Evolutionary conservation across 1,284 basidiomycete genomes (phyloP), one percentile per base, ranked within the genome.

Genomic region (Neonothopanus nambi): DNA sequence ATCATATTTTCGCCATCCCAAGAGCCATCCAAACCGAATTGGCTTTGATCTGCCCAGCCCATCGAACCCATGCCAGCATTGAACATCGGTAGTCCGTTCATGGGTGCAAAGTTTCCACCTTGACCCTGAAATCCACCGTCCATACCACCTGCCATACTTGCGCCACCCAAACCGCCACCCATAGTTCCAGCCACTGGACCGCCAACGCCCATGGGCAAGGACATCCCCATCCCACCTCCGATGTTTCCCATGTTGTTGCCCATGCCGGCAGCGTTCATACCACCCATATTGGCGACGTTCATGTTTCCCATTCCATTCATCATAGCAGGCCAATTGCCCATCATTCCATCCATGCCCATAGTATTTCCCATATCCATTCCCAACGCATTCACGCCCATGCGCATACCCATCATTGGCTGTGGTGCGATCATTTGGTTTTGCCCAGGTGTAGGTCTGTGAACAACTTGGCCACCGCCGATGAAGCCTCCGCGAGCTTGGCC

Each of bases 351-450:
- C 62, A 66, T 66, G 12, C 55, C 65, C 57, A 62, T 60, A 42
- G 57, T 61, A 57, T 44, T 69, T 40, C 63, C 66, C 62, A 68
- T 64, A 4, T 57, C 60, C 57, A 62, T 61, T 30, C 60, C 62
- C 52, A 61, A 24, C 9, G 28, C 37, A 28, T 53, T 57, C 57
- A 69, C 65, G 21, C 50, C 48, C 58, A 69, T 66, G 20, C 67
- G 68, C 63, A 72, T 70, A 41, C 52, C 57, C 61, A 59, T 40
- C 60, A 67, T 67, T 15, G 70, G 71, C 68, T 78, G 71, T 70
- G 82, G 76, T 17, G 76, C 76, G 50, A 81, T 74, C 72, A 82
- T 76, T 49, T 70, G 70, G 57, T 73, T 75, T 53, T 68, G 72
- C 5, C 62, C 62, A 17, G 64, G 56, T 20, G 59, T 55, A 51